phyloP scores from a whole-genome alignment of 2,329 filamentous ascomycete genomes.

The Podosphaera xanthii region DNA sequence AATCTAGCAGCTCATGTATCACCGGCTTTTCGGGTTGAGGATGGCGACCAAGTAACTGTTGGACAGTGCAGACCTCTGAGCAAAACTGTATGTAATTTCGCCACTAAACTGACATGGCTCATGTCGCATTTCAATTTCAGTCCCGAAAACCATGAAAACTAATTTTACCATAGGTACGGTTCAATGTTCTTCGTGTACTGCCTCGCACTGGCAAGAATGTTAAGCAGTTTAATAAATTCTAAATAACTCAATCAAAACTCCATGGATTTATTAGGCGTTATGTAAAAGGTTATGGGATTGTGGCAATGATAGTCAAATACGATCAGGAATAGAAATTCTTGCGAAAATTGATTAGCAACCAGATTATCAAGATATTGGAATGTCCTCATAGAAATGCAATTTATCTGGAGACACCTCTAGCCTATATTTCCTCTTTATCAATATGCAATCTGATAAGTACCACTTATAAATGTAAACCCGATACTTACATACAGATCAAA shows the following conservation, averaged over 20 bases:
- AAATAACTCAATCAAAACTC: conserved; percentile 20
- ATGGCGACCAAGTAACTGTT: conserved; percentile 97
- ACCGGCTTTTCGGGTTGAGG: conserved; percentile 98
- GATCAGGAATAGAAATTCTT: no score
- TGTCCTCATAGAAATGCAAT: no score
- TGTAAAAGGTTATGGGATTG: no score
- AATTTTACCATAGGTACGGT: conserved; percentile 48
- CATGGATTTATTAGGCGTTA: no score
- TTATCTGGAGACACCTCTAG: no score
- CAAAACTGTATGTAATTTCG: conserved; percentile 70
- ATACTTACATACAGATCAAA: no score
- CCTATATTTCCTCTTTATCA: no score
- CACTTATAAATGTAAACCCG: no score
- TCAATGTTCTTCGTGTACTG: conserved; percentile 98
- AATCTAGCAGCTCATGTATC: conserved; percentile 98
- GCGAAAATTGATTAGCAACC: no score
- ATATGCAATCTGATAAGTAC: no score
- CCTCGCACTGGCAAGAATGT: conserved; percentile 92
- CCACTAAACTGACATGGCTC: not conserved
- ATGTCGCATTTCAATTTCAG: not conserved
- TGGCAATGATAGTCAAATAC: no score
- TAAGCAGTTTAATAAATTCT: conserved; percentile 99
- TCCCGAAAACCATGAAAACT: conserved; percentile 2
- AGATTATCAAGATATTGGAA: no score
- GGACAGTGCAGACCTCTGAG: conserved; percentile 97